phyloP scores from a whole-genome alignment of 2,329 filamentous ascomycete genomes.

The Clonostachys rhizophaga region DNA sequence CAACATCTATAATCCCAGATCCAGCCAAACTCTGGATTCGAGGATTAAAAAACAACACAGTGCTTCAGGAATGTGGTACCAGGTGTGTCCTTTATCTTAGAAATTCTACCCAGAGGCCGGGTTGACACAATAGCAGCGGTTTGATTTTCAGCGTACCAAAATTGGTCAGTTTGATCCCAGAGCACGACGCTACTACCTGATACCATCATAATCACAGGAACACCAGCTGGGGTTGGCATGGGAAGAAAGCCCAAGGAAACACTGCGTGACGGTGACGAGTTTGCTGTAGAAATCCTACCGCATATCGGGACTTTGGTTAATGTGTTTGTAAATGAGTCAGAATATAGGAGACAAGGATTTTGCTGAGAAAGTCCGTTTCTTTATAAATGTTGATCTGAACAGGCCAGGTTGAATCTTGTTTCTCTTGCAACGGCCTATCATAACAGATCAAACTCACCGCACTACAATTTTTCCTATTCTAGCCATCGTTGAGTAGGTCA shows the following conservation, averaged over 20 bases:
- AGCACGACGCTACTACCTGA: slow-evolving; percentile 33
- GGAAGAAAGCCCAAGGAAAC: slow-evolving; percentile 27
- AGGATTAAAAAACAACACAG: slow-evolving; percentile 43
- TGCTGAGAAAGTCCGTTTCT: too few relatives aligned
- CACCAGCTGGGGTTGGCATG: slow-evolving; percentile 33
- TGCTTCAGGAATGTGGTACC: slow-evolving; percentile 37
- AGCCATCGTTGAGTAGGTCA: too few relatives aligned
- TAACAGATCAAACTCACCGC: too few relatives aligned
- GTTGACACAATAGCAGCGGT: slow-evolving; percentile 28
- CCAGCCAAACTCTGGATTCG: slow-evolving; percentile 30
- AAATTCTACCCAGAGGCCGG: slow-evolving; percentile 17
- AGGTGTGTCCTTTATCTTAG: slow-evolving; percentile 13
- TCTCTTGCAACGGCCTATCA: too few relatives aligned
- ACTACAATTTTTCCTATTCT: too few relatives aligned
- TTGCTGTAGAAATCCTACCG: slow-evolving; percentile 33
- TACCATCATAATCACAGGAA: slow-evolving; percentile 37
- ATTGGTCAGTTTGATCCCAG: slow-evolving; percentile 36
- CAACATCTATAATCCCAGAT: slow-evolving; percentile 31
- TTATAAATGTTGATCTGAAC: too few relatives aligned
- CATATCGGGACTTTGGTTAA: slow-evolving; percentile 36
- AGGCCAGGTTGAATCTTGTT: too few relatives aligned
- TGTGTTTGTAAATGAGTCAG: too few relatives aligned
- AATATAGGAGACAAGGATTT: too few relatives aligned
- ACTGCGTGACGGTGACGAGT: slow-evolving; percentile 31
- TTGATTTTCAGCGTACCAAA: slow-evolving; percentile 47